phyloP scores from a whole-genome alignment of 495 filamentous ascomycete species.

The Cercophora sp. region DNA sequence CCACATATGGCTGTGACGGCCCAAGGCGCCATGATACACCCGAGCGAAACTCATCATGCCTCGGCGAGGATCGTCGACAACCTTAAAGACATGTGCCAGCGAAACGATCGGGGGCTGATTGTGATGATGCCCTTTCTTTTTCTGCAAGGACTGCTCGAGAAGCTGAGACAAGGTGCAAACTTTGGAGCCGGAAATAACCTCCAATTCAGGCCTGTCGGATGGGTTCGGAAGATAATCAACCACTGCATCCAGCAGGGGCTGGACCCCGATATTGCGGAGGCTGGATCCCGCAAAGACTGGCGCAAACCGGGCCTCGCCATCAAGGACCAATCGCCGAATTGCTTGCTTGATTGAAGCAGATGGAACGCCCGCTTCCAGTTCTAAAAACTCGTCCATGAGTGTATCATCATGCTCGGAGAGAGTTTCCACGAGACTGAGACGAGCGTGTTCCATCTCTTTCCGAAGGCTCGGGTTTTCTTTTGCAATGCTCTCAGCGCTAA shows the following conservation, averaged over 20 bases:
- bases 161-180: constrained; percentile 50
- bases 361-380: constrained; percentile 69
- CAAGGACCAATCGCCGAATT: constrained; percentile 67
- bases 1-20: constrained; percentile 69
- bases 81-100: constrained; percentile 93
- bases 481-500: constrained; percentile 45
- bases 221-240: constrained; percentile 84
- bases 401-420: constrained; percentile 83
- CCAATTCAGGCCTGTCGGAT: constrained; percentile 68
- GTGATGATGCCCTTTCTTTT: constrained; percentile 36
- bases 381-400: constrained; percentile 79
- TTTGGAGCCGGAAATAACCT: constrained; percentile 63
- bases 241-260: constrained; percentile 85
- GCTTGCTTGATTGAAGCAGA: constrained; percentile 62
- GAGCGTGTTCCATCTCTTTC: constrained; percentile 70
- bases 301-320: constrained; percentile 59
- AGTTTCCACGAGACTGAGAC: constrained; percentile 72
- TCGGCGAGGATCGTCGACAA: constrained; percentile 79
- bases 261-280: constrained; percentile 90
- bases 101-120: constrained; percentile 54
- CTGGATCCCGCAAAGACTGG: constrained; percentile 91
- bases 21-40: constrained; percentile 81
- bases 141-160: constrained; percentile 46
- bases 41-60: constrained; percentile 90
- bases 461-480: constrained; percentile 45